phyloP scores from a whole-genome alignment of 768 basidiomycete genomes.

The Crassisporium funariophilum region DNA sequence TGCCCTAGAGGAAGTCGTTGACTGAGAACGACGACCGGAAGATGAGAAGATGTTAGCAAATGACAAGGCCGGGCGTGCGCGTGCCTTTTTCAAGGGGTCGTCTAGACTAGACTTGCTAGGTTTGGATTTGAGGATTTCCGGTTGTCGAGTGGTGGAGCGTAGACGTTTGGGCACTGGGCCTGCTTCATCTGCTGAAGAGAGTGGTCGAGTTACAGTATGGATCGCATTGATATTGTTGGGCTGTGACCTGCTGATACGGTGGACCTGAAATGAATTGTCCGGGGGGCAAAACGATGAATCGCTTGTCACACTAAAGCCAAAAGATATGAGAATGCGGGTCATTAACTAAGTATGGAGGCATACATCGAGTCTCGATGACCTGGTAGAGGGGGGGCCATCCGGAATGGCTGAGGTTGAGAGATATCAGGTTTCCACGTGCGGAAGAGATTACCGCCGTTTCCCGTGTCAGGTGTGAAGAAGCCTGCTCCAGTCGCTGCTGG shows the following conservation, averaged over 20 bases:
- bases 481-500: constrained; percentile 67
- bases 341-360: constrained; percentile 21
- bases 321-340: constrained; percentile 9
- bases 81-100: constrained; percentile 87
- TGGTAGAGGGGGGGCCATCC: constrained; percentile 52
- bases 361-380: constrained; percentile 68
- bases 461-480: constrained; percentile 76
- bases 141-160: constrained; percentile 62
- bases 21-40: constrained; percentile 78
- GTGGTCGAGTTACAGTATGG: constrained; percentile 62
- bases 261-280: constrained; percentile 61
- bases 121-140: constrained; percentile 56
- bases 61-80: constrained; percentile 85
- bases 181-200: constrained; percentile 82
- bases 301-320: constrained; percentile 47
- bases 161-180: constrained; percentile 78
- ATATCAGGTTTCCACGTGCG: constrained; percentile 57
- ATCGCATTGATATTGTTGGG: constrained; percentile 39
- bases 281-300: constrained; percentile 48
- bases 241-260: constrained; percentile 48
- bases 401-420: constrained; percentile 54
- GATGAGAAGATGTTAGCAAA: constrained; percentile 90
- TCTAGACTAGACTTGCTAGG: constrained; percentile 62
- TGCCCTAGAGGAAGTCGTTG: constrained; percentile 64
- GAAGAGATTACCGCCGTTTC: constrained; percentile 56